These are phyloP conservation scores for Aspergillus fumigatiaffinis DNA, from an alignment of 2,329 filamentous ascomycete species.

Conservation along the genomic window DNA sequence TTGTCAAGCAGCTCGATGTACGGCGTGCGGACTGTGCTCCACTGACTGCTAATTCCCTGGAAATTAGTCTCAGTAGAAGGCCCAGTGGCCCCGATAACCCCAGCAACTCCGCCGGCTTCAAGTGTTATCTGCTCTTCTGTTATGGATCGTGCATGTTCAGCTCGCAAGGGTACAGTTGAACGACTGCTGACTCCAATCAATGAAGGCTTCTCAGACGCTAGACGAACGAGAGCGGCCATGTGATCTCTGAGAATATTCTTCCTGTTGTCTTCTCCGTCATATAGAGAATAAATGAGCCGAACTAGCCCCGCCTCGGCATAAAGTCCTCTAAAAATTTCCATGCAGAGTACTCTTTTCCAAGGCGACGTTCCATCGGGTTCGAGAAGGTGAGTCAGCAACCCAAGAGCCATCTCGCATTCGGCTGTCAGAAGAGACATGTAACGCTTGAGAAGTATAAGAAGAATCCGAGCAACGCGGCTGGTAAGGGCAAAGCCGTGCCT, in stretches of 20 bases:
- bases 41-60: constrained; percentile 78
- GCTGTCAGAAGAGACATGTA: constrained; percentile 70
- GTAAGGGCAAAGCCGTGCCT: constrained; percentile 76
- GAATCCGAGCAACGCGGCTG: constrained; percentile 74
- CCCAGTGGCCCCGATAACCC: constrained; percentile 74
- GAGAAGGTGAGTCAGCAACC: constrained; percentile 76
- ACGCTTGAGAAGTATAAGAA: constrained; percentile 75
- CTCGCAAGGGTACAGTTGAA: constrained; percentile 72
- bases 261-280: constrained; percentile 68
- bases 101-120: constrained; percentile 81
- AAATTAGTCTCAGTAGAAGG: constrained; percentile 63
- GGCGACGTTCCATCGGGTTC: constrained; percentile 73
- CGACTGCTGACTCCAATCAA: constrained; percentile 86
- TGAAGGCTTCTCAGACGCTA: constrained; percentile 85
- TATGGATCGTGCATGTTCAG: constrained; percentile 52
- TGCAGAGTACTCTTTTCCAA: constrained; percentile 86
- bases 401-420: constrained; percentile 79
- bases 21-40: constrained; percentile 81
- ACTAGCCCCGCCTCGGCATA: constrained; percentile 78
- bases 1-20: constrained; percentile 96
- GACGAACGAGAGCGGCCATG: constrained; percentile 81
- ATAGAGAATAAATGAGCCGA: constrained; percentile 73
- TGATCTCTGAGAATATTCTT: constrained; percentile 77
- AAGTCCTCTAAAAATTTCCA: constrained; percentile 84
- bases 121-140: constrained; percentile 80